A percentile compares a stretch with the other conserved stretches of the same genome.
Evolutionary conservation across 257 asterid species (phyloP).

Genomic region (Petunia secreta): DNA sequence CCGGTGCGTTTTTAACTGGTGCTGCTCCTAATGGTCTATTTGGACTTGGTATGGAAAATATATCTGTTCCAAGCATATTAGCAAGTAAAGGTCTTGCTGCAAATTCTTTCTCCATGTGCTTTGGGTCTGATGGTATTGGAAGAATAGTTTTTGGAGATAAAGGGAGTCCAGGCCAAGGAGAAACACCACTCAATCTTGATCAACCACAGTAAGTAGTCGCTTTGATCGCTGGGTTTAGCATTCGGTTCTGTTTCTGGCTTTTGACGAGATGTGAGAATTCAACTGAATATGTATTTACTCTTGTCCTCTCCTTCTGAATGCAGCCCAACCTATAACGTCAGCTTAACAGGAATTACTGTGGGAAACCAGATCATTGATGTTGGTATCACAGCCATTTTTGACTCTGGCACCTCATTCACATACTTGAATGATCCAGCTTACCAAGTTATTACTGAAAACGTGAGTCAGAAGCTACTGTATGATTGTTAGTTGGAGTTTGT

Average conservation of each 20-base stretch:
- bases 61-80: conserved; percentile 83
- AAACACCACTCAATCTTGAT: conserved; percentile 70
- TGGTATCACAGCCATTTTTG: conserved; percentile 71
- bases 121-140: conserved; percentile 83
- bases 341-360: conserved; percentile 71
- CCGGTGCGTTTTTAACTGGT: conserved; percentile 86
- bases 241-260: not conserved
- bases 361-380: conserved; percentile 52
- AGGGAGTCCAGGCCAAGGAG: conserved; percentile 65
- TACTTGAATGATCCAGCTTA: conserved; percentile 84
- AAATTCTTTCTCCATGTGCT: conserved; percentile 96
- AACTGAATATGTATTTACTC: conserved; percentile 5
- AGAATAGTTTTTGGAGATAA: conserved; percentile 93
- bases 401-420: conserved; percentile 96
- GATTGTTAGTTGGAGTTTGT: not conserved
- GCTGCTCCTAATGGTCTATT: conserved; percentile 96
- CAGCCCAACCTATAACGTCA: conserved; percentile 82
- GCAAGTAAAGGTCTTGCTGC: conserved; percentile 79
- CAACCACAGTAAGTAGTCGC: conserved; percentile 60
- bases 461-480: conserved; percentile 42
- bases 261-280: not conserved
- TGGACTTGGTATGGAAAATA: conserved; percentile 80
- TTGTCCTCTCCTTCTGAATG: not conserved
- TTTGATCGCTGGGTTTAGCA: not conserved
- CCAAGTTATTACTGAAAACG: conserved; percentile 57